These are phyloP conservation scores for Pseudocercospora pini-densiflorae DNA, from an alignment of 2,329 filamentous ascomycete genomes.

Conservation along the genomic window DNA sequence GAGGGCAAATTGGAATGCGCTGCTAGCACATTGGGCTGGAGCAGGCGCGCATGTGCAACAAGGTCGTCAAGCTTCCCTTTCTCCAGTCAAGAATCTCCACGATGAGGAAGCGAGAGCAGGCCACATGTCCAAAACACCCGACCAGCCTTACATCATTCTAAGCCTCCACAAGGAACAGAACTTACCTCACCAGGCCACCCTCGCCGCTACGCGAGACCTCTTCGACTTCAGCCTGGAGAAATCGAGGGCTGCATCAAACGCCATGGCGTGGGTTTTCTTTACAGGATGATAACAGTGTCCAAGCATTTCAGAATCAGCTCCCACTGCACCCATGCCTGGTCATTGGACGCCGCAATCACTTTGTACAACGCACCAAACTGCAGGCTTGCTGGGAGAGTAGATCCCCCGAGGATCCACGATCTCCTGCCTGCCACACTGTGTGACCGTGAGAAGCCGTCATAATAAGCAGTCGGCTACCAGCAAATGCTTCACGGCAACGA, in stretches of 20 bases:
- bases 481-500: neutral
- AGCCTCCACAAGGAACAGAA: neutral
- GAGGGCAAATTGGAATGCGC: neutral
- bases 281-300: neutral
- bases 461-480: neutral
- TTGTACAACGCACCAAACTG: conserved; percentile 4
- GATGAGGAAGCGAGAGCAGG: neutral
- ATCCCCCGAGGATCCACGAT: conserved; percentile 6
- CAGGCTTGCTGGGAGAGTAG: conserved; percentile 2
- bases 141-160: neutral
- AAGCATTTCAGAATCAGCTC: neutral
- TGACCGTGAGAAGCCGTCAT: neutral
- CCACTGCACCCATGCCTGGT: neutral
- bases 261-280: neutral
- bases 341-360: conserved; percentile 1
- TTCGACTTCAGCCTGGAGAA: neutral
- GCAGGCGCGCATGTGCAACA: neutral
- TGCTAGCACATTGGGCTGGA: neutral
- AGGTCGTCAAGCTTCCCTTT: neutral
- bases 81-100: neutral
- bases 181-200: neutral
- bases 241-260: conserved; percentile 7
- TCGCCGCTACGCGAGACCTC: neutral
- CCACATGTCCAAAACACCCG: neutral
- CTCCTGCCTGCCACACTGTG: neutral